A percentile compares a stretch with the other conserved stretches of the same genome.
These are phyloP conservation scores for Nannochloropsis granulata DNA, from an alignment of 108 stramenopile species.

Conservation along the genomic window DNA sequence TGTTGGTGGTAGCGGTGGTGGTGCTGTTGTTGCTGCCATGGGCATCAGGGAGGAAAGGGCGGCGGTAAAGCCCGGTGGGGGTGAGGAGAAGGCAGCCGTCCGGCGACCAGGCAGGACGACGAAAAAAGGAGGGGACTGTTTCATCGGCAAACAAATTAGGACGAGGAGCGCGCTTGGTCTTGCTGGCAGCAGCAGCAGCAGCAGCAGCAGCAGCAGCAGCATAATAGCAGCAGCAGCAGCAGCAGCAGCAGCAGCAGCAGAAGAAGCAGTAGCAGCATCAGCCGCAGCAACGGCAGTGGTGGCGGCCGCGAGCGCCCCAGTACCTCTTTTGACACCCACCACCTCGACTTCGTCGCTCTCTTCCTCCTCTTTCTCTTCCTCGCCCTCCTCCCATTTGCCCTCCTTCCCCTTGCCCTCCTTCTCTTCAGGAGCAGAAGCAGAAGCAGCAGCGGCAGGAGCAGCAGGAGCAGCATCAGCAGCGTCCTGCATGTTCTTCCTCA, in stretches of 20 bases:
- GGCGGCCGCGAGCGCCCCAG: neutral
- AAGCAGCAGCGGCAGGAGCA: too few species aligned
- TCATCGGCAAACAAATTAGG: constrained; percentile 68
- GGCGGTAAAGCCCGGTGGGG: constrained; percentile 49
- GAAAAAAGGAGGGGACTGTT: constrained; percentile 68
- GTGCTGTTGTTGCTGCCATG: neutral
- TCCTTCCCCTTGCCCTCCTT: neutral
- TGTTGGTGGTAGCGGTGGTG: too few species aligned
- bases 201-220: neutral
- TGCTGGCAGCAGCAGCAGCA: neutral
- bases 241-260: neutral
- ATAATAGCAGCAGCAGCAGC: too few species aligned
- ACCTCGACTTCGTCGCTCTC: neutral
- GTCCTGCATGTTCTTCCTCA: neutral
- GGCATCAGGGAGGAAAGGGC: neutral
- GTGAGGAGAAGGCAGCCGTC: constrained; percentile 77
- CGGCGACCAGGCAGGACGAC: constrained; percentile 65
- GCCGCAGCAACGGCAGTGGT: neutral
- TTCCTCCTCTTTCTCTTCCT: neutral
- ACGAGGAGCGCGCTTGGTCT: neutral
- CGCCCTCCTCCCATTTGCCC: neutral
- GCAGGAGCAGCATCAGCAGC: too few species aligned
- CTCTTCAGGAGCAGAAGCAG: neutral
- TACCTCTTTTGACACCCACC: neutral
- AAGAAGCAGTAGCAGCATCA: neutral